phyloP scores from a whole-genome alignment of 805 yeast genomes.

The Yarrowia sp. region DNA sequence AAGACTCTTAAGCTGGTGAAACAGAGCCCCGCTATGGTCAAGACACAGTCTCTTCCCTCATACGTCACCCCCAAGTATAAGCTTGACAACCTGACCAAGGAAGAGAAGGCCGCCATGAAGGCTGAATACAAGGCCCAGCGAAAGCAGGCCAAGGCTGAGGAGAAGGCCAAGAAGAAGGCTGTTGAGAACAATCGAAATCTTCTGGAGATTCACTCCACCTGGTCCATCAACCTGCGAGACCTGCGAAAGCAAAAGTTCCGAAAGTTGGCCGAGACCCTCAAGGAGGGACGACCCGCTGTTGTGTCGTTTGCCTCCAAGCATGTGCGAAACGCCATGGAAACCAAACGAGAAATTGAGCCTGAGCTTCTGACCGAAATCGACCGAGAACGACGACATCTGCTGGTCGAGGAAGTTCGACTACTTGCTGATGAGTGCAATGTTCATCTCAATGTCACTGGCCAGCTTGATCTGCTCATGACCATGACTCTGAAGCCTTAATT shows the following conservation, averaged over 20 bases:
- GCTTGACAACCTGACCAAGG: constrained; percentile 28
- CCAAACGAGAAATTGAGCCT: not conserved
- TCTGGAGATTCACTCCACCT: constrained; percentile 29
- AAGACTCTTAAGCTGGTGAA: constrained; percentile 20
- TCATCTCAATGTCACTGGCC: constrained; percentile 44
- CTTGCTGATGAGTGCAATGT: constrained; percentile 45
- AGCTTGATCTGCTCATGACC: constrained; percentile 42
- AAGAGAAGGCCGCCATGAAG: constrained; percentile 22
- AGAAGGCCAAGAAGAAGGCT: constrained; percentile 22
- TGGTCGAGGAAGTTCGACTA: constrained; percentile 44
- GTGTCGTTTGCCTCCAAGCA: constrained; percentile 31
- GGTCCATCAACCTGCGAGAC: constrained; percentile 29
- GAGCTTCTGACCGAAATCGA: constrained; percentile 41
- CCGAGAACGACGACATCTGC: constrained; percentile 46
- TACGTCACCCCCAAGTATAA: constrained; percentile 24
- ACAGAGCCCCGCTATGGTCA: constrained; percentile 29
- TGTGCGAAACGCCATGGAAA: constrained; percentile 19
- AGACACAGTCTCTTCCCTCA: constrained; percentile 24
- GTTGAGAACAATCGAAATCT: constrained; percentile 28
- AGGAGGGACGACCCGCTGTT: constrained; percentile 33
- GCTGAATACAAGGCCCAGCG: constrained; percentile 32
- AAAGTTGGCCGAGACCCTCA: constrained; percentile 34
- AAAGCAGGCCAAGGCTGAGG: constrained; percentile 30
- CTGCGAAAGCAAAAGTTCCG: constrained; percentile 32
- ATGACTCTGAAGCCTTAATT: constrained; percentile 36